A percentile compares a stretch with the other conserved stretches of the same genome.
These are phyloP conservation scores for Psidium friedrichsthalianum DNA, from an alignment of 345 rosid genomes.

Conservation along the genomic window DNA sequence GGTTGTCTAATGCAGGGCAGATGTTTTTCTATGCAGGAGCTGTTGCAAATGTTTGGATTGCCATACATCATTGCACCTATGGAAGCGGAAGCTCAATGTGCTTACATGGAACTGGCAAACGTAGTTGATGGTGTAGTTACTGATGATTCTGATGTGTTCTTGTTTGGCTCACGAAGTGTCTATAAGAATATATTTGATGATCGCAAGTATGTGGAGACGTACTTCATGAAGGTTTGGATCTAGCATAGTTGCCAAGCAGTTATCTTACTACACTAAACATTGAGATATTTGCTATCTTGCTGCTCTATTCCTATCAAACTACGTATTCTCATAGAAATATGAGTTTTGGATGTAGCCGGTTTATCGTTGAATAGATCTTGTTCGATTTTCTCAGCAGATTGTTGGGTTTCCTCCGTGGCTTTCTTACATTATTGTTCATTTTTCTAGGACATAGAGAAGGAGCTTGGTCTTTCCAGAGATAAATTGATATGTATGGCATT, in stretches of 20 bases:
- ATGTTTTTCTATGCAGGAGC: slow-evolving; percentile 43
- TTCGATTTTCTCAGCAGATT: not conserved
- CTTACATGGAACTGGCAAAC: slow-evolving; percentile 73
- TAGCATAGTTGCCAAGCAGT: not conserved
- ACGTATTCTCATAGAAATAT: not conserved
- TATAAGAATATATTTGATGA: slow-evolving; percentile 97
- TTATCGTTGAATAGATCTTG: not conserved
- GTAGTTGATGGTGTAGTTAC: slow-evolving; percentile 95
- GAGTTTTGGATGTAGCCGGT: not conserved
- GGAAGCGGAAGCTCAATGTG: slow-evolving; percentile 99
- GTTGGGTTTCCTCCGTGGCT: not conserved
- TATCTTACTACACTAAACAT: not conserved
- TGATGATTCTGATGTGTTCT: slow-evolving; percentile 91
- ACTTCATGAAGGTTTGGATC: slow-evolving; percentile 66
- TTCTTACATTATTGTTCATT: not conserved
- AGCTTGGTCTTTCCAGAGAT: slow-evolving; percentile 79
- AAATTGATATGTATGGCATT: slow-evolving; percentile 78
- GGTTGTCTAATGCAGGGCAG: not conserved
- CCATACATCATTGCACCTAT: slow-evolving; percentile 95
- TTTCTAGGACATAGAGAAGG: slow-evolving; percentile 75
- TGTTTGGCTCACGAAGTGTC: slow-evolving; percentile 84
- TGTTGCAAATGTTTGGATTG: slow-evolving; percentile 94
- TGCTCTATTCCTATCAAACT: not conserved
- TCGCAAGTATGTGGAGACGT: slow-evolving; percentile 94
- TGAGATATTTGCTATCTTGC: not conserved